Evolutionary conservation across 1,284 basidiomycete genomes (phyloP).

Genomic region (Fomitopsis pinicola): DNA sequence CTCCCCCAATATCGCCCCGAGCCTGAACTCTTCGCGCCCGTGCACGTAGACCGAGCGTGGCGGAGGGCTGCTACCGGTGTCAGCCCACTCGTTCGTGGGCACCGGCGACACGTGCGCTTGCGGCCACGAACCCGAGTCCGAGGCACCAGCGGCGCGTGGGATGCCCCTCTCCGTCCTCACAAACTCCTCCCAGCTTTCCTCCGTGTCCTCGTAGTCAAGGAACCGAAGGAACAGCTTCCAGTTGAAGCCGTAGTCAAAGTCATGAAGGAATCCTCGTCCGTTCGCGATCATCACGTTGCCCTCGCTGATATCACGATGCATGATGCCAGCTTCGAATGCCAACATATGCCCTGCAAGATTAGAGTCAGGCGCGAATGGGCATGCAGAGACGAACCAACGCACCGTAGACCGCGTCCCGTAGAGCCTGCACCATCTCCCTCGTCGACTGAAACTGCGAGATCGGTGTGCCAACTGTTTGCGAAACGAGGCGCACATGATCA

Average conservation of each 20-base stretch:
- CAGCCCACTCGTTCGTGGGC: too few relatives aligned
- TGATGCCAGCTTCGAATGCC: background rate
- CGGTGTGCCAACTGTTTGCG: background rate
- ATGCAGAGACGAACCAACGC: background rate
- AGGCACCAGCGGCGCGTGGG: background rate
- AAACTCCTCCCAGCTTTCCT: background rate
- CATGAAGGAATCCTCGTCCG: slow-evolving; percentile 8
- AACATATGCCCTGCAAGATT: background rate
- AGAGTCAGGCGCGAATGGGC: too few relatives aligned
- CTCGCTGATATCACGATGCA: background rate
- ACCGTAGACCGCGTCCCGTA: background rate
- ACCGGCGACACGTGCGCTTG: too few relatives aligned
- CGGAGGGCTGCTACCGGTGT: too few relatives aligned
- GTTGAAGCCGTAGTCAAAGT: slow-evolving; percentile 12
- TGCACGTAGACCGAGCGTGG: too few relatives aligned
- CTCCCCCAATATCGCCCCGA: too few relatives aligned
- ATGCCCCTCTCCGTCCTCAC: background rate
- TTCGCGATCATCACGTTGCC: background rate
- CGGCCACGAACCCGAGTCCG: background rate
- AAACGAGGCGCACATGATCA: background rate
- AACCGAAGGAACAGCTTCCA: slow-evolving; percentile 3
- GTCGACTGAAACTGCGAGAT: background rate
- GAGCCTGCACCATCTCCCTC: too few relatives aligned
- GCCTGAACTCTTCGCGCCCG: too few relatives aligned
- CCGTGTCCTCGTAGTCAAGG: background rate